Conservation (phyloP, 305 asterid genomes). For the Solanum chacoense region DNA sequence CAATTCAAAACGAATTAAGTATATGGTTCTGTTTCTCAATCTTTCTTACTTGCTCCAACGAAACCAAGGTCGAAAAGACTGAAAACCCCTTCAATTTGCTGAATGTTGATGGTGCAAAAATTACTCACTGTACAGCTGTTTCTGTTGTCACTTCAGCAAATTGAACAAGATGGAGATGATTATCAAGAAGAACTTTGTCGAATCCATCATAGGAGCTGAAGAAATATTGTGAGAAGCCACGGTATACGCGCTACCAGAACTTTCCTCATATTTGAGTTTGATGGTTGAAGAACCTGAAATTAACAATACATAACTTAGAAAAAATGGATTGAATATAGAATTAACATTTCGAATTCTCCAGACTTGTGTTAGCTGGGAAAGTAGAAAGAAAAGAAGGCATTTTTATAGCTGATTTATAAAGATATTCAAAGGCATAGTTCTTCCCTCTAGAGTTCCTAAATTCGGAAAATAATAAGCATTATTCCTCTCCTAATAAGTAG, state of each 20-base stretch:
- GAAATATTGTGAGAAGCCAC: conserved; percentile 25
- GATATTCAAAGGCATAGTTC: not conserved
- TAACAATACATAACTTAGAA: not conserved
- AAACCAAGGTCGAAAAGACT: not conserved
- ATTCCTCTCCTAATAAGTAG: not conserved
- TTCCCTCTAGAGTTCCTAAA: not conserved
- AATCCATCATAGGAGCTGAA: conserved; percentile 5
- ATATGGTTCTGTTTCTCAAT: not conserved
- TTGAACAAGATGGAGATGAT: not conserved
- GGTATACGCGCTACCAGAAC: conserved; percentile 7
- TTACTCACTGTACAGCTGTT: not conserved
- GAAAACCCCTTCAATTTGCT: not conserved
- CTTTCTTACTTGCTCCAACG: not conserved
- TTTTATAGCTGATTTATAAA: not conserved
- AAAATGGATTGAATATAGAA: not conserved
- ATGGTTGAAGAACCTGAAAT: conserved; percentile 34
- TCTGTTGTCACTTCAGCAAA: not conserved
- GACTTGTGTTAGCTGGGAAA: not conserved
- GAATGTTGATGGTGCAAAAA: not conserved
- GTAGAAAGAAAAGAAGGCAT: not conserved
- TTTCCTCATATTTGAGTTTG: conserved; percentile 22
- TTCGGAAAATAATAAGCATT: not conserved
- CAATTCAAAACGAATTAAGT: not conserved
- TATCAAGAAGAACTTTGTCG: not conserved
- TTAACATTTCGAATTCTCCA: not conserved